Percentiles rank a stretch among this genome's conserved stretches.
Conservation (phyloP, 2,329 filamentous ascomycete species). For the Arthroderma sp. region DNA sequence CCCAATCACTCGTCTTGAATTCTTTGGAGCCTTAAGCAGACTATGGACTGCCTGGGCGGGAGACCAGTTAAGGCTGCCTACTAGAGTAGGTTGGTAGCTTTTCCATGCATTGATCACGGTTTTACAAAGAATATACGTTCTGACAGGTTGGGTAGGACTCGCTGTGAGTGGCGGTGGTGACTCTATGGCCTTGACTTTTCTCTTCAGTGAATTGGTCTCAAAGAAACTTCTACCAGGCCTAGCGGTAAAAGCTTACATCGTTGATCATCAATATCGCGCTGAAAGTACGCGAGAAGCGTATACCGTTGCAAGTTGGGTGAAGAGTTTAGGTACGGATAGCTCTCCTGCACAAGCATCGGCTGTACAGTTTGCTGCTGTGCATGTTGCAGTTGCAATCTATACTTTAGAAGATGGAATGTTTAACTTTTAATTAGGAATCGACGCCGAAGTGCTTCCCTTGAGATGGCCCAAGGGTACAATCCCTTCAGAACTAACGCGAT, state of each 20-base stretch:
- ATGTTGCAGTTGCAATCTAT: too few species aligned
- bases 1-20: slow-evolving; percentile 30
- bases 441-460: slow-evolving; percentile 28
- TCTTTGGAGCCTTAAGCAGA: slow-evolving; percentile 35
- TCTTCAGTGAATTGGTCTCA: slow-evolving; percentile 45
- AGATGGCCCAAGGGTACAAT: slow-evolving; percentile 37
- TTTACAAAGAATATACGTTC: background rate
- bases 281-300: slow-evolving; percentile 43
- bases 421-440: slow-evolving; percentile 16
- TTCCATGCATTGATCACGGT: background rate
- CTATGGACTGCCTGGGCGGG: slow-evolving; percentile 28
- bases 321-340: slow-evolving; percentile 27
- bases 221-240: slow-evolving; percentile 13
- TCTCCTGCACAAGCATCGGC: background rate
- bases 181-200: slow-evolving; percentile 84
- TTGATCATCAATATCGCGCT: slow-evolving; percentile 47
- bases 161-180: slow-evolving; percentile 89
- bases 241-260: slow-evolving; percentile 42
- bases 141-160: slow-evolving; percentile 40
- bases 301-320: slow-evolving; percentile 35
- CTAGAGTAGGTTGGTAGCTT: slow-evolving; percentile 5
- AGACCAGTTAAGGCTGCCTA: slow-evolving; percentile 15
- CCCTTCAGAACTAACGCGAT: slow-evolving; percentile 41
- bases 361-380: too few species aligned
- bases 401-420: background rate